Percentiles rank a stretch among this genome's conserved stretches.
phyloP scores from a whole-genome alignment of 768 basidiomycete species.

The Termitomyces sp. region DNA sequence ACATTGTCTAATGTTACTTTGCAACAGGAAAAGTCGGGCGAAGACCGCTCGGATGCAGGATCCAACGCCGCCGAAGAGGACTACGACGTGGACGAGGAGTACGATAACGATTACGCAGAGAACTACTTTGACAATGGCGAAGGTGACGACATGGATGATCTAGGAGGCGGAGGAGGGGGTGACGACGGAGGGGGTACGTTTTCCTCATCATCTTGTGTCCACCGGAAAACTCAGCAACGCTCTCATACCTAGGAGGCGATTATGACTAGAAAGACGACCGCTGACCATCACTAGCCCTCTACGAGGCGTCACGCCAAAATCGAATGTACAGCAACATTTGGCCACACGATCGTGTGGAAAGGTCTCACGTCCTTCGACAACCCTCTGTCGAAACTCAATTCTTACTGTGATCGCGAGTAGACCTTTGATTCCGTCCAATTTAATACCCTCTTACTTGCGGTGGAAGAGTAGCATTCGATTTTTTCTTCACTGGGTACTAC shows the following conservation, averaged over 20 bases:
- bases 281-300: neutral
- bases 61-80: slow-evolving; percentile 69
- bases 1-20: neutral
- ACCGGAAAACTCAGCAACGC: neutral
- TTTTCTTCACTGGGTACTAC: neutral
- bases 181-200: slow-evolving; percentile 60
- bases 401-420: neutral
- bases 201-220: neutral
- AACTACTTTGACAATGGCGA: slow-evolving; percentile 93
- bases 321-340: neutral
- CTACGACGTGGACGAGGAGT: slow-evolving; percentile 88
- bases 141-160: slow-evolving; percentile 74
- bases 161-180: slow-evolving; percentile 70
- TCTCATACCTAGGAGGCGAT: slow-evolving; percentile 7
- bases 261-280: slow-evolving; percentile 8
- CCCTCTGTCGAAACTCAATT: neutral
- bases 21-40: slow-evolving; percentile 64
- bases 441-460: neutral
- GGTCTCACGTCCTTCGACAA: neutral
- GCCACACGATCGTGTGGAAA: neutral
- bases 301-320: neutral
- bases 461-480: neutral
- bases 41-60: slow-evolving; percentile 65
- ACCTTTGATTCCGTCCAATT: neutral
- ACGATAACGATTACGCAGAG: slow-evolving; percentile 88